These are phyloP conservation scores for Termitomyces sp. DNA, from an alignment of 768 basidiomycete genomes.

Conservation along the genomic window DNA sequence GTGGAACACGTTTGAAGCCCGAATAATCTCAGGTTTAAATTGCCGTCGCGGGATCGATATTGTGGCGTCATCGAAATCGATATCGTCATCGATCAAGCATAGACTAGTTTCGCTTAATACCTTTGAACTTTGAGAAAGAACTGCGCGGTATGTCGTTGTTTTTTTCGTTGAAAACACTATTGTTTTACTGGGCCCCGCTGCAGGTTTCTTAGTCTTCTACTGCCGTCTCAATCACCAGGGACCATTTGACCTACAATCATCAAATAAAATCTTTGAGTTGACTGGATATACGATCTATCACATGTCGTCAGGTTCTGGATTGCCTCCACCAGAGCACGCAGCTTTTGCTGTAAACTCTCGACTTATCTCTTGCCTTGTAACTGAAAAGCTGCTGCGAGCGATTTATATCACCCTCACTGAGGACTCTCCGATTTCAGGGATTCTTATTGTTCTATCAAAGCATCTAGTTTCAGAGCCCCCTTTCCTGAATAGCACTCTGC, in stretches of 20 bases:
- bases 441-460: slow-evolving; percentile 32
- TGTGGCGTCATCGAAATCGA: slow-evolving; percentile 1
- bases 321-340: slow-evolving; percentile 31
- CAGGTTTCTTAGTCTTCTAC: not conserved
- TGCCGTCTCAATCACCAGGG: not conserved
- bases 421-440: slow-evolving; percentile 21
- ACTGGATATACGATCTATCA: not conserved
- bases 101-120: not conserved
- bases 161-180: not conserved
- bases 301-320: slow-evolving; percentile 31
- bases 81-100: not conserved
- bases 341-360: slow-evolving; percentile 42
- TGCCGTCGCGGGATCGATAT: not conserved
- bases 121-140: not conserved
- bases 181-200: not conserved
- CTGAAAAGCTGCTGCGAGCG: slow-evolving; percentile 38
- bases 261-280: not conserved
- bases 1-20: not conserved
- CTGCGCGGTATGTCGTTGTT: not conserved
- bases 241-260: not conserved
- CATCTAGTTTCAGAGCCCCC: slow-evolving; percentile 28
- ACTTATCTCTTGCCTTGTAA: slow-evolving; percentile 43
- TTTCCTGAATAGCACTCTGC: slow-evolving; percentile 24
- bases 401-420: slow-evolving; percentile 30
- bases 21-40: not conserved